Evolutionary conservation across 495 filamentous ascomycete genomes (phyloP).

Genomic region (Friedmanniomyces endolithicus): DNA sequence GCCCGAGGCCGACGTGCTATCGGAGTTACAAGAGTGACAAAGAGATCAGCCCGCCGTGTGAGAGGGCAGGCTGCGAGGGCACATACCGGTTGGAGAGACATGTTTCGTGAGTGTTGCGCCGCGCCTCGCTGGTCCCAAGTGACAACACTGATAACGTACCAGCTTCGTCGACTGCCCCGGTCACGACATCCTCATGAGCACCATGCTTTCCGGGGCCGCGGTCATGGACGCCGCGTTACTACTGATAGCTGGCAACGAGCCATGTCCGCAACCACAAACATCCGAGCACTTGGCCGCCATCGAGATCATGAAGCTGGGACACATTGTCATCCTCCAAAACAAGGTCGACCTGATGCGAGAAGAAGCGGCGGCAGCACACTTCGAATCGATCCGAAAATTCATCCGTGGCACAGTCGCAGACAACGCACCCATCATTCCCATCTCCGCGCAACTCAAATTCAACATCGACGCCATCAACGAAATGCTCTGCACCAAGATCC

Average conservation of each 20-base stretch:
- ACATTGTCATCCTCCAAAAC: conserved; percentile 98
- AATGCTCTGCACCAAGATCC: conserved; percentile 81
- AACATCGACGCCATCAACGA: conserved; percentile 99
- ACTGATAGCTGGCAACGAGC: conserved; percentile 96
- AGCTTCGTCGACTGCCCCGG: conserved; percentile 93
- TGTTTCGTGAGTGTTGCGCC: conserved; percentile 55
- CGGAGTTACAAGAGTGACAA: conserved; percentile 97
- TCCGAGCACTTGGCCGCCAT: conserved; percentile 97
- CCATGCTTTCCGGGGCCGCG: conserved; percentile 96
- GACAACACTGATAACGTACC: background rate
- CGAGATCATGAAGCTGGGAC: conserved; percentile 96
- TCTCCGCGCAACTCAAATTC: conserved; percentile 97
- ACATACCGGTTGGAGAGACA: conserved; percentile 74
- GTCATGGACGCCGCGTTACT: conserved; percentile 98
- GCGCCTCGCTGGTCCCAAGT: background rate
- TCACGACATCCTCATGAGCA: conserved; percentile 99
- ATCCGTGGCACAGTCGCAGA: conserved; percentile 94
- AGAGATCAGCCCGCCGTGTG: conserved; percentile 89
- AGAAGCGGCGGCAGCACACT: conserved; percentile 80
- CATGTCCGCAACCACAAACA: conserved; percentile 96
- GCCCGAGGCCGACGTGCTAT: conserved; percentile 89
- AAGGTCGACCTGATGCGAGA: conserved; percentile 97
- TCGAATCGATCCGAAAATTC: conserved; percentile 93
- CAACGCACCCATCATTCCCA: conserved; percentile 91
- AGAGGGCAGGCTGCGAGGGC: conserved; percentile 79